phyloP scores from a whole-genome alignment of 2,329 filamentous ascomycete genomes.

The Magnaporthales sp. region DNA sequence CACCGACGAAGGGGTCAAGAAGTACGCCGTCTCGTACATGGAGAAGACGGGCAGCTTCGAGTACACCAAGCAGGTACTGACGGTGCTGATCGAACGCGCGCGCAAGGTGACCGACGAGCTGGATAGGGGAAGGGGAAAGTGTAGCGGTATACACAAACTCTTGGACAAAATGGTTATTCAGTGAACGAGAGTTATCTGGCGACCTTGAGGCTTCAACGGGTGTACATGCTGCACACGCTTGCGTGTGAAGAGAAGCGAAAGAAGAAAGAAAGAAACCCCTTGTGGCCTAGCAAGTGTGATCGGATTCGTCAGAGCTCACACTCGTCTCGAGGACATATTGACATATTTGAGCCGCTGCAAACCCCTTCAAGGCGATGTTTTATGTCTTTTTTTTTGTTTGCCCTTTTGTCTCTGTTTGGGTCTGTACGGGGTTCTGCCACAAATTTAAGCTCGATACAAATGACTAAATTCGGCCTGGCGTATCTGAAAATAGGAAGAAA shows the following conservation, averaged over 20 bases:
- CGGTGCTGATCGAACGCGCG: slow-evolving; percentile 55
- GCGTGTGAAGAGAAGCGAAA: not conserved
- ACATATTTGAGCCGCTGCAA: not conserved
- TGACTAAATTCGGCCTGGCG: not conserved
- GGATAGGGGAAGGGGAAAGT: slow-evolving; percentile 50
- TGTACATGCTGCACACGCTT: not conserved
- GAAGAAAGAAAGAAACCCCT: not conserved
- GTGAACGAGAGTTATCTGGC: not conserved
- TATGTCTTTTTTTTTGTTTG: not conserved
- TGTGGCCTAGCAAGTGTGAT: not conserved
- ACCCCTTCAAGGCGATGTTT: not conserved
- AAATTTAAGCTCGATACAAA: not conserved
- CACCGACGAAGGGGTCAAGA: slow-evolving; percentile 76
- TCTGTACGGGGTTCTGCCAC: not conserved
- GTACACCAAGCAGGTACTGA: slow-evolving; percentile 65
- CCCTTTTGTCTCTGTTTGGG: not conserved
- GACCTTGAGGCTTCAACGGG: not conserved
- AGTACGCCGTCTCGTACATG: slow-evolving; percentile 88
- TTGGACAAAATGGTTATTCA: slow-evolving; percentile 53
- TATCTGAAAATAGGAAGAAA: not conserved
- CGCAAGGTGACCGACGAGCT: slow-evolving; percentile 54
- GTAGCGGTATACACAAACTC: slow-evolving; percentile 53
- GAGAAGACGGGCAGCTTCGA: slow-evolving; percentile 81
- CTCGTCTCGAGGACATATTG: not conserved
- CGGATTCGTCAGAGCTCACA: not conserved